Conservation (phyloP, 1,139 yeast species). For the Ogataea hybrid region DNA sequence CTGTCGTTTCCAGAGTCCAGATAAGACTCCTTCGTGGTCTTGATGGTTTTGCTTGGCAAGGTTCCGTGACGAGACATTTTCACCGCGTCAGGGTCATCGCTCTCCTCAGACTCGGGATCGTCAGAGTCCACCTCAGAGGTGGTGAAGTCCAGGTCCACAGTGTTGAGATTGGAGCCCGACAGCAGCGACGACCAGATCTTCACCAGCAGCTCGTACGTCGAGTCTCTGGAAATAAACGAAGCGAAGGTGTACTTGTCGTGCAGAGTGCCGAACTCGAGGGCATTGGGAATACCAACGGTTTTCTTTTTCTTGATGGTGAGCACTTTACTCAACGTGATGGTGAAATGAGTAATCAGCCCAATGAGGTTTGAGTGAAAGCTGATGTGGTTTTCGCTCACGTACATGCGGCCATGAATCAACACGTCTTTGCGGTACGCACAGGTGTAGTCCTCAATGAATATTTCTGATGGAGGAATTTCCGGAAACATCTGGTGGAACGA, state of each 20-base stretch:
- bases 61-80: conserved; percentile 11
- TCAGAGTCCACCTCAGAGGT: conserved; percentile 25
- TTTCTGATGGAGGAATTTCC: conserved; percentile 51
- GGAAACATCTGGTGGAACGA: conserved; percentile 66
- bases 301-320: conserved; percentile 69
- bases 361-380: conserved; percentile 72
- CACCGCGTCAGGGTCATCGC: conserved; percentile 25
- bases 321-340: conserved; percentile 68
- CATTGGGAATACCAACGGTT: conserved; percentile 75
- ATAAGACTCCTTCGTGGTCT: conserved; percentile 19
- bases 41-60: conserved; percentile 8
- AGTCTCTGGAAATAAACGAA: conserved; percentile 65
- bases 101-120: conserved; percentile 22
- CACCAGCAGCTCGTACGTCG: conserved; percentile 58
- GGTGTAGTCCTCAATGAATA: conserved; percentile 60
- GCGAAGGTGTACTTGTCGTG: conserved; percentile 75
- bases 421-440: conserved; percentile 73
- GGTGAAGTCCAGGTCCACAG: conserved; percentile 26
- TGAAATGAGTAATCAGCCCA: conserved; percentile 68
- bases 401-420: conserved; percentile 68
- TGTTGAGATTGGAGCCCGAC: conserved; percentile 18
- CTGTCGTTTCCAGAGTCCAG: conserved; percentile 20
- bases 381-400: conserved; percentile 57
- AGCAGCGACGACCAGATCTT: conserved; percentile 49
- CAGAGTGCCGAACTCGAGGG: conserved; percentile 65